These are phyloP conservation scores for Venturia aucupariae DNA, from an alignment of 2,329 filamentous ascomycete genomes.

Conservation along the genomic window DNA sequence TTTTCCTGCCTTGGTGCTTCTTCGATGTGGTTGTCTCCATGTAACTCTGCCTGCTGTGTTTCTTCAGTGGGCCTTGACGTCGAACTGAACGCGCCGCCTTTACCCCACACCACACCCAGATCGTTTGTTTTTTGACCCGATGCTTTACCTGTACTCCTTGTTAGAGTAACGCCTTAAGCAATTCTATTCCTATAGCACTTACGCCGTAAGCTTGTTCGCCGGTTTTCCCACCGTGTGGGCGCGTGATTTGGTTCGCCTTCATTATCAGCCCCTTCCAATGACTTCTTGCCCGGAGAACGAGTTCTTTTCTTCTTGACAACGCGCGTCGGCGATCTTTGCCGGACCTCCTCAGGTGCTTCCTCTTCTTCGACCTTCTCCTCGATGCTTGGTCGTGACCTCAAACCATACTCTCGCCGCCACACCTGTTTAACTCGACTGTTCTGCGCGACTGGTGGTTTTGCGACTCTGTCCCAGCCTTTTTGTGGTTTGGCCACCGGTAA, in stretches of 20 bases:
- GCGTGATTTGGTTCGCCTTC: conserved; percentile 2
- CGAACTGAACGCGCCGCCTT: background rate
- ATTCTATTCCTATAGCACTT: background rate
- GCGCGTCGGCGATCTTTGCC: conserved; percentile 26
- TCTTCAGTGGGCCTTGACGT: background rate
- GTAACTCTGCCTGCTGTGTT: background rate
- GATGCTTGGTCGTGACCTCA: conserved; percentile 22
- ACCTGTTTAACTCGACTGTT: conserved; percentile 35
- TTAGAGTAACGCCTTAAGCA: background rate
- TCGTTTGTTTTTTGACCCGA: background rate
- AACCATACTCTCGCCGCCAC: conserved; percentile 34
- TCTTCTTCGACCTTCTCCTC: conserved; percentile 14
- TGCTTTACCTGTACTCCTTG: background rate
- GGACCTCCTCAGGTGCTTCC: conserved; percentile 17
- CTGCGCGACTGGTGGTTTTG: conserved; percentile 30
- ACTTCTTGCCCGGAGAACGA: conserved; percentile 18
- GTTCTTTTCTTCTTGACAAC: conserved; percentile 37
- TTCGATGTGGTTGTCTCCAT: background rate
- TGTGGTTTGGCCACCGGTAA: conserved; percentile 34
- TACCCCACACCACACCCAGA: background rate
- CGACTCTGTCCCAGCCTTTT: conserved; percentile 41
- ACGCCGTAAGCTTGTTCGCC: conserved; percentile 7
- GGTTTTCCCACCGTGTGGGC: conserved; percentile 13
- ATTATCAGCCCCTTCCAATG: conserved; percentile 20
- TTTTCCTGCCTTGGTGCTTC: background rate